phyloP scores from a whole-genome alignment of 2,329 filamentous ascomycete genomes.

The Fusarium bactridioides region DNA sequence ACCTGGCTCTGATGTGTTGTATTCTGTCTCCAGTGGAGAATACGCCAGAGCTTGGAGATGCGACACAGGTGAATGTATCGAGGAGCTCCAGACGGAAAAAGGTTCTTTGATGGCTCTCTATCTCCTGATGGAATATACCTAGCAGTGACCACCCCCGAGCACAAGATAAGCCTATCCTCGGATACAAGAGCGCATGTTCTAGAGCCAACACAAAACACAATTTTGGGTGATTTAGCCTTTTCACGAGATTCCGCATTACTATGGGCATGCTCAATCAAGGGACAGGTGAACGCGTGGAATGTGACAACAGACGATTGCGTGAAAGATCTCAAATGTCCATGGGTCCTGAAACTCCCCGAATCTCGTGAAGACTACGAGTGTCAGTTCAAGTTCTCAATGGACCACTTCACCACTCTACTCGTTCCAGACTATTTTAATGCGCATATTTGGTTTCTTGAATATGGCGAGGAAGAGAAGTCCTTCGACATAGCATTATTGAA shows the following conservation, averaged over 20 bases:
- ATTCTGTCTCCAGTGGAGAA: accelerated
- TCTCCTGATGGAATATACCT: background rate
- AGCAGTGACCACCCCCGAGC: background rate
- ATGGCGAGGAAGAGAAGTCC: background rate
- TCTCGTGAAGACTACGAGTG: too few relatives aligned
- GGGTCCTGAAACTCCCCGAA: too few relatives aligned
- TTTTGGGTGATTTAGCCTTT: background rate
- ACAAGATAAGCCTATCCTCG: background rate
- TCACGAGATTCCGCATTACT: background rate
- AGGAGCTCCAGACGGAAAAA: background rate
- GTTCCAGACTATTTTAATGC: background rate
- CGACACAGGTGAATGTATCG: background rate
- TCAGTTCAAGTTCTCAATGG: background rate
- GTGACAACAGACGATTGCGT: background rate
- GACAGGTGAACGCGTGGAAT: background rate
- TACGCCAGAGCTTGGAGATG: background rate
- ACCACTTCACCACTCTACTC: background rate
- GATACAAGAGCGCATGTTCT: background rate
- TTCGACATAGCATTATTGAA: background rate
- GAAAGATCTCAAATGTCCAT: background rate
- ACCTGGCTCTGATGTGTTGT: background rate
- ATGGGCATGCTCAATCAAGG: background rate
- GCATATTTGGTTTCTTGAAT: background rate
- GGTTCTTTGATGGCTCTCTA: background rate
- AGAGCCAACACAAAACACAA: accelerated